Conservation (phyloP, 805 yeast species). For the Hanseniaspora taiwanica region DNA sequence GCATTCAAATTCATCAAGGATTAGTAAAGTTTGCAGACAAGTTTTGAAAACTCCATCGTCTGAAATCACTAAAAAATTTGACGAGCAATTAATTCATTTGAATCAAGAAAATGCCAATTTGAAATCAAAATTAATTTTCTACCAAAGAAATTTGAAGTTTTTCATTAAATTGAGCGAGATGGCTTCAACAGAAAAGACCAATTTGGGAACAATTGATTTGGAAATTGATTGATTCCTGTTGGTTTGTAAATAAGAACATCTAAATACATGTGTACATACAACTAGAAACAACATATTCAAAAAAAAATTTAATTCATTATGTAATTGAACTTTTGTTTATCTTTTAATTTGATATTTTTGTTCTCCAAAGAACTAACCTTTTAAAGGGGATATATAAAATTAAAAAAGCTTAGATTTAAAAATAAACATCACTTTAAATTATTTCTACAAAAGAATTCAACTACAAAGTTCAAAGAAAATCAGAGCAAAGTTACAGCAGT, state of each 20-base stretch:
- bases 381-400: neutral
- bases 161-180: constrained; percentile 15
- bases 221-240: neutral
- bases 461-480: no score
- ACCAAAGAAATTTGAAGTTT: constrained; percentile 16
- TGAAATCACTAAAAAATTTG: constrained; percentile 45
- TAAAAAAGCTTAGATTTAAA: no score
- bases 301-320: no score
- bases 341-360: neutral
- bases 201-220: neutral
- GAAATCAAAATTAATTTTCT: constrained; percentile 14
- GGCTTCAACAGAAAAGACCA: constrained; percentile 2
- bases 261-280: no score
- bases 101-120: constrained; percentile 18
- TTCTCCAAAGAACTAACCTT: neutral
- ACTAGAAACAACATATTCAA: no score
- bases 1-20: constrained; percentile 62
- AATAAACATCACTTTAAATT: no score
- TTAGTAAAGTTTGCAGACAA: constrained; percentile 68
- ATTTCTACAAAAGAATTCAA: no score
- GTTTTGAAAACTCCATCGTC: constrained; percentile 73
- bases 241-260: neutral
- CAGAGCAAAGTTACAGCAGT: no score
- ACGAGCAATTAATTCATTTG: constrained; percentile 18
- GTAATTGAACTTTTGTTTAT: neutral